Percentiles rank a stretch among this genome's conserved stretches.
Conservation (phyloP, 495 filamentous ascomycete species). For the Neurospora sp. region DNA sequence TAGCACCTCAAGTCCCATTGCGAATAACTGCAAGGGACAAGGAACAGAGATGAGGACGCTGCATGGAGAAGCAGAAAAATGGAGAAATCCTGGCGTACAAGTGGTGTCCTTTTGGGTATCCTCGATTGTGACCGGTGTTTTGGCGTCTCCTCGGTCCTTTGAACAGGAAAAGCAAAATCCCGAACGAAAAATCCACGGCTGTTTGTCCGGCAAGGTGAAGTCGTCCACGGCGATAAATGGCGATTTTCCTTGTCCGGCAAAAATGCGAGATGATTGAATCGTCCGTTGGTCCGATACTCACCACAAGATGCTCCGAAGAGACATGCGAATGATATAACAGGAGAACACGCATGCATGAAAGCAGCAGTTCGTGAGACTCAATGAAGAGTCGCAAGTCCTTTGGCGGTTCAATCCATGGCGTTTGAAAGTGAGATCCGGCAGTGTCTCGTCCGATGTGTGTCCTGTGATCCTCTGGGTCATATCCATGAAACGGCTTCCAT, state of each 20-base stretch:
- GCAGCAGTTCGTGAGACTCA: background rate
- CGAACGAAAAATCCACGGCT: background rate
- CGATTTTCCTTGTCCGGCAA: background rate
- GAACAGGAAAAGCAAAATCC: background rate
- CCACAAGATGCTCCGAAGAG: background rate
- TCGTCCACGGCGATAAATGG: background rate
- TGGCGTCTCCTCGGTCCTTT: background rate
- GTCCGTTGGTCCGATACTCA: background rate
- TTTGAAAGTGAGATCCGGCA: background rate
- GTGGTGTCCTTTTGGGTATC: background rate
- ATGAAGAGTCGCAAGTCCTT: background rate
- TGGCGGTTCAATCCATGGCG: background rate
- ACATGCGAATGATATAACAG: background rate
- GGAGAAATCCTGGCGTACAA: background rate
- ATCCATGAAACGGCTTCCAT: background rate
- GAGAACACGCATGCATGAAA: background rate
- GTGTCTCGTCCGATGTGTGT: background rate
- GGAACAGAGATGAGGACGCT: background rate
- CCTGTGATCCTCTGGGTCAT: background rate
- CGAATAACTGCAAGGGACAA: background rate
- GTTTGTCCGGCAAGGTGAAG: background rate
- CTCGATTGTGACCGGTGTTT: background rate
- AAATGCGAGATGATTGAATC: background rate
- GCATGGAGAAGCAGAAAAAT: background rate
- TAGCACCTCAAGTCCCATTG: background rate